These are phyloP conservation scores for Cercospora sojina DNA, from an alignment of 2,329 filamentous ascomycete genomes.

Conservation along the genomic window DNA sequence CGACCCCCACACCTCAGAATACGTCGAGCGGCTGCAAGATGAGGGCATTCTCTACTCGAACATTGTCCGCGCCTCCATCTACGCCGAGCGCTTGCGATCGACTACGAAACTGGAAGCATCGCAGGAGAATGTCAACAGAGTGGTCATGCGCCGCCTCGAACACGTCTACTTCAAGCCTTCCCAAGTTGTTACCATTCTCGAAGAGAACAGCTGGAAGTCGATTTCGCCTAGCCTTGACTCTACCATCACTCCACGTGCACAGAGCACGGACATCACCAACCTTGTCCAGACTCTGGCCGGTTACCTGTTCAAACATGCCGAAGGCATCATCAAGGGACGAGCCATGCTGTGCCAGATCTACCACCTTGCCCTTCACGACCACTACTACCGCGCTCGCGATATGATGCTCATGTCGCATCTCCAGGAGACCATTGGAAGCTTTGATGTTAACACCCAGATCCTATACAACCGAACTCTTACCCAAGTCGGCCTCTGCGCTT, in stretches of 20 bases:
- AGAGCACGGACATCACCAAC: slow-evolving; percentile 65
- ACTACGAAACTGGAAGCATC: slow-evolving; percentile 68
- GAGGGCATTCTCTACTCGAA: slow-evolving; percentile 89
- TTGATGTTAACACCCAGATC: slow-evolving; percentile 96
- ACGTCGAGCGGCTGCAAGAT: slow-evolving; percentile 91
- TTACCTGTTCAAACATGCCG: slow-evolving; percentile 91
- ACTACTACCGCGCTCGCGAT: slow-evolving; percentile 96
- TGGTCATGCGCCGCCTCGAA: slow-evolving; percentile 90
- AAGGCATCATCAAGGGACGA: slow-evolving; percentile 91
- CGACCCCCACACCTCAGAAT: slow-evolving; percentile 97
- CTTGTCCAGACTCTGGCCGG: slow-evolving; percentile 87
- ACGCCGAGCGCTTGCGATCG: slow-evolving; percentile 78
- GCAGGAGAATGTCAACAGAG: slow-evolving; percentile 86
- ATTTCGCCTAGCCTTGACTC: slow-evolving; percentile 72
- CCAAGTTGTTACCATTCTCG: slow-evolving; percentile 87
- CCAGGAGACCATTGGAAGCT: slow-evolving; percentile 94
- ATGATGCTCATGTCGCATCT: slow-evolving; percentile 99
- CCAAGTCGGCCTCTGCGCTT: slow-evolving; percentile 96
- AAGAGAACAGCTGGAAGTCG: slow-evolving; percentile 89
- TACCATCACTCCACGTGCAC: slow-evolving; percentile 70
- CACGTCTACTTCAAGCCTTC: slow-evolving; percentile 99
- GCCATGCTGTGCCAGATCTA: slow-evolving; percentile 99
- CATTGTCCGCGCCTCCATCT: slow-evolving; percentile 83
- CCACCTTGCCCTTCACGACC: slow-evolving; percentile 93
- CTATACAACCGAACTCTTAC: slow-evolving; percentile 98